phyloP scores from a whole-genome alignment of 768 basidiomycete species.

The Calocybe indica region DNA sequence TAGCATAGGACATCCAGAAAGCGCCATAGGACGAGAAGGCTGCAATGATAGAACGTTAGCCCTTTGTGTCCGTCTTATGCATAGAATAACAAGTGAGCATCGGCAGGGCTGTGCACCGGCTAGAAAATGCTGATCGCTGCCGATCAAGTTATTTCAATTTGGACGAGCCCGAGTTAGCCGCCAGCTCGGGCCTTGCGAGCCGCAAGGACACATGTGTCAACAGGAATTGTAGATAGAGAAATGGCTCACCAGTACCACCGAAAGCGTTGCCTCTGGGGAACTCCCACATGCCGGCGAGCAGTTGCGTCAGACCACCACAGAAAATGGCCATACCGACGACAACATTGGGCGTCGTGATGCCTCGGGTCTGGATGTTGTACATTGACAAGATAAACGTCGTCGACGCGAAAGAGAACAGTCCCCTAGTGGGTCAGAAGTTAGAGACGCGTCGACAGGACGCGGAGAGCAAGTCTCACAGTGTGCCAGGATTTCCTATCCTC shows the following conservation, averaged over 20 bases:
- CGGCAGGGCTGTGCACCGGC: background rate
- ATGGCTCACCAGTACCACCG: constrained; percentile 61
- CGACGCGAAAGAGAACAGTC: constrained; percentile 78
- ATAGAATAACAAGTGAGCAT: no score
- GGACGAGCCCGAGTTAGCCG: no score
- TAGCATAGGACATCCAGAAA: constrained; percentile 84
- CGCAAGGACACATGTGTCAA: background rate
- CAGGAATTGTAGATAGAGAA: constrained; percentile 1
- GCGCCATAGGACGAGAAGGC: constrained; percentile 82
- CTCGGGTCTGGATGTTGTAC: constrained; percentile 58
- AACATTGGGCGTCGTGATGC: constrained; percentile 53
- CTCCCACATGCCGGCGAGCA: constrained; percentile 90
- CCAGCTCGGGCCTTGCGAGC: background rate
- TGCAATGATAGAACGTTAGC: constrained; percentile 18
- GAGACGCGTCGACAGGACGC: background rate
- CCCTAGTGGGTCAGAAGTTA: constrained; percentile 33
- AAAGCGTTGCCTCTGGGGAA: constrained; percentile 66
- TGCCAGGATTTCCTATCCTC: constrained; percentile 54
- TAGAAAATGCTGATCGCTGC: background rate
- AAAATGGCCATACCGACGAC: constrained; percentile 85
- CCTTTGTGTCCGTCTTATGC: background rate
- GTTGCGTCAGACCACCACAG: constrained; percentile 79
- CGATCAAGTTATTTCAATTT: no score
- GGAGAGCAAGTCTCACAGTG: constrained; percentile 33
- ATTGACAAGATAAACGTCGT: constrained; percentile 78